phyloP scores from a whole-genome alignment of 2,329 filamentous ascomycete genomes.

The Ambrosiella beaveri region DNA sequence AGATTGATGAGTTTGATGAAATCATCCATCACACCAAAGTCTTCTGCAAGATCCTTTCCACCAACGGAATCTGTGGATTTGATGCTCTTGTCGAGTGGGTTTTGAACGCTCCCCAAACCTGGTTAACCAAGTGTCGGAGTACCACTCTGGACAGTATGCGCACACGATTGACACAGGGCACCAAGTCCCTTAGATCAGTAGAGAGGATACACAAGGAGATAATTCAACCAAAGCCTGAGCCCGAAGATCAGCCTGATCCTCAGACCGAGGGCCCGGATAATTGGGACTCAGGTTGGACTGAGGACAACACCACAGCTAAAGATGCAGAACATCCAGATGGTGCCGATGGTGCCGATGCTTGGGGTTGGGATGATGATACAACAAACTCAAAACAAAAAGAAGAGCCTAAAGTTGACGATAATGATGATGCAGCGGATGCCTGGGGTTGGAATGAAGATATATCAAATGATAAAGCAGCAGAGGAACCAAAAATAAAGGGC shows the following conservation, averaged over 20 bases:
- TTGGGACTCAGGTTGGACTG: slow-evolving; percentile 69
- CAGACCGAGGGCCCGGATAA: slow-evolving; percentile 30
- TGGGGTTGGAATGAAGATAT: slow-evolving; percentile 54
- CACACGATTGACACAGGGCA: slow-evolving; percentile 43
- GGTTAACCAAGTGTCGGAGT: slow-evolving; percentile 73
- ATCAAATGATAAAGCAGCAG: slow-evolving; percentile 38
- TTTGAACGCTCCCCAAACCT: slow-evolving; percentile 59
- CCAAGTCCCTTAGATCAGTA: slow-evolving; percentile 51
- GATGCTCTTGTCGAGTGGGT: slow-evolving; percentile 63
- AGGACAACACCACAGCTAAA: slow-evolving; percentile 28
- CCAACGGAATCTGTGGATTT: slow-evolving; percentile 43
- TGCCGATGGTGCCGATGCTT: slow-evolving; percentile 45
- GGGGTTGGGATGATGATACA: slow-evolving; percentile 57
- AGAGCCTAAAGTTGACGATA: slow-evolving; percentile 19
- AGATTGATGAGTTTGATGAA: slow-evolving; percentile 54
- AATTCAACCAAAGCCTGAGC: slow-evolving; percentile 43
- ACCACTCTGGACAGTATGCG: slow-evolving; percentile 60
- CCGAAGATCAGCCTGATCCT: slow-evolving; percentile 25
- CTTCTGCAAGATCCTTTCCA: slow-evolving; percentile 47
- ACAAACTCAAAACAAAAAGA: background rate
- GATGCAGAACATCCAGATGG: slow-evolving; percentile 17
- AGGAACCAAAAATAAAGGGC: slow-evolving; percentile 12
- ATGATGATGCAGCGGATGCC: slow-evolving; percentile 43
- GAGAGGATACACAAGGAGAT: slow-evolving; percentile 75
- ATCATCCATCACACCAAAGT: slow-evolving; percentile 45